phyloP scores from a whole-genome alignment of 2,329 filamentous ascomycete species.

The Lomentospora prolificans region DNA sequence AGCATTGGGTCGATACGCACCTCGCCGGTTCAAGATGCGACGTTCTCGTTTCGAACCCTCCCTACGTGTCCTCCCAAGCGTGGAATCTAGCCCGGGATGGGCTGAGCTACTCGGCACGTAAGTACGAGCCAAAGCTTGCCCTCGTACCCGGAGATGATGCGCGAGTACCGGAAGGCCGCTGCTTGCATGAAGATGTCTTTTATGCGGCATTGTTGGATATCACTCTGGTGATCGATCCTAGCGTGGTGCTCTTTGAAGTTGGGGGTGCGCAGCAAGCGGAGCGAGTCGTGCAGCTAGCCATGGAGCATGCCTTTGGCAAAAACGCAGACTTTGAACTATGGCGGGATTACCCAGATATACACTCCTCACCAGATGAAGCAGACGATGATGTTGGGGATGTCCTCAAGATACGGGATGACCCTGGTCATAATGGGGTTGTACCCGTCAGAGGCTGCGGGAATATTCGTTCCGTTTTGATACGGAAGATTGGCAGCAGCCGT shows the following conservation, averaged over 20 bases:
- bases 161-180: slow-evolving; percentile 18
- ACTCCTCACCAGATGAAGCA: slow-evolving; percentile 19
- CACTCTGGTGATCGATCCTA: slow-evolving; percentile 37
- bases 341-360: slow-evolving; percentile 53
- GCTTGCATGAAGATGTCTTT: slow-evolving; percentile 45
- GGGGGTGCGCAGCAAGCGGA: slow-evolving; percentile 58
- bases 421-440: slow-evolving; percentile 9
- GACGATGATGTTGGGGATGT: neutral
- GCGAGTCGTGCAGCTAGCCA: slow-evolving; percentile 46
- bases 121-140: slow-evolving; percentile 71
- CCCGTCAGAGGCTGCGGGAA: slow-evolving; percentile 35
- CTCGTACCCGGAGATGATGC: slow-evolving; percentile 47
- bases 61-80: slow-evolving; percentile 63
- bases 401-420: slow-evolving; percentile 15
- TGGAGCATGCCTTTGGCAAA: slow-evolving; percentile 17
- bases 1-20: slow-evolving; percentile 23
- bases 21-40: slow-evolving; percentile 31
- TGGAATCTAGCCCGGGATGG: slow-evolving; percentile 29
- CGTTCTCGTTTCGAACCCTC: slow-evolving; percentile 78
- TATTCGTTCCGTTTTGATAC: slow-evolving; percentile 33
- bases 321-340: slow-evolving; percentile 51
- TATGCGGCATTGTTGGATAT: slow-evolving; percentile 56
- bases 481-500: neutral
- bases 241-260: slow-evolving; percentile 58
- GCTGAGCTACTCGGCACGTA: slow-evolving; percentile 64